Evolutionary conservation across 2,329 filamentous ascomycete species (phyloP).

Genomic region (Madurella mycetomatis): DNA sequence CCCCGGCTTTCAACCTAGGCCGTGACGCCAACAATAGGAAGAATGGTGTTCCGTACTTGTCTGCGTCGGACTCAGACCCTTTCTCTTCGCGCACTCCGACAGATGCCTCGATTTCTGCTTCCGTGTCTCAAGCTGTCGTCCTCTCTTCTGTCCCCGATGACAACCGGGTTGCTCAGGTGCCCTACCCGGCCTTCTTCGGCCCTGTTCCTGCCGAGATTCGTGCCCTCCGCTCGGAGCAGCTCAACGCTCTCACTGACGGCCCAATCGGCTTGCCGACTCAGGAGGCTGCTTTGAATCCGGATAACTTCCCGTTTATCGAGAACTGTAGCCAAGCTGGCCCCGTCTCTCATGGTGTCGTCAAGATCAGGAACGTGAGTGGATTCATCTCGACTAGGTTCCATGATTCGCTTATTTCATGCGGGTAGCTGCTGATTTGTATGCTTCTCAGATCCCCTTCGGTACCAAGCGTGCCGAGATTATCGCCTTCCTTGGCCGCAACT

Average conservation of each 20-base stretch:
- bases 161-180: neutral
- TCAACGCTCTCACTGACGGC: conserved; percentile 36
- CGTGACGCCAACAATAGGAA: neutral
- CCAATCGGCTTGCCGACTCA: conserved; percentile 33
- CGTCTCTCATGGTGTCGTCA: conserved; percentile 41
- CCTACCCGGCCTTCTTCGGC: neutral
- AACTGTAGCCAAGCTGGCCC: conserved; percentile 30
- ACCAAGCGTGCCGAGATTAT: conserved; percentile 51
- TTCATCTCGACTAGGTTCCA: neutral
- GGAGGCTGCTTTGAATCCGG: conserved; percentile 33
- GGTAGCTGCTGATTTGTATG: neutral
- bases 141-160: conserved; percentile 10
- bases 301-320: conserved; percentile 46
- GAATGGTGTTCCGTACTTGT: neutral
- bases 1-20: conserved; percentile 19
- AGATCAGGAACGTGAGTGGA: conserved; percentile 46
- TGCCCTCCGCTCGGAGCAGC: conserved; percentile 33
- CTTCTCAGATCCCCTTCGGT: conserved; percentile 50
- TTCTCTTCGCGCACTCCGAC: conserved; percentile 8
- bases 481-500: conserved; percentile 56
- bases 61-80: conserved; percentile 7
- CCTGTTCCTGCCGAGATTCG: conserved; percentile 10
- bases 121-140: conserved; percentile 6
- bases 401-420: neutral
- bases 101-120: neutral